A percentile compares a stretch with the other conserved stretches of the same genome.
phyloP scores from a whole-genome alignment of 768 basidiomycete species.

The Lepiota venenata region DNA sequence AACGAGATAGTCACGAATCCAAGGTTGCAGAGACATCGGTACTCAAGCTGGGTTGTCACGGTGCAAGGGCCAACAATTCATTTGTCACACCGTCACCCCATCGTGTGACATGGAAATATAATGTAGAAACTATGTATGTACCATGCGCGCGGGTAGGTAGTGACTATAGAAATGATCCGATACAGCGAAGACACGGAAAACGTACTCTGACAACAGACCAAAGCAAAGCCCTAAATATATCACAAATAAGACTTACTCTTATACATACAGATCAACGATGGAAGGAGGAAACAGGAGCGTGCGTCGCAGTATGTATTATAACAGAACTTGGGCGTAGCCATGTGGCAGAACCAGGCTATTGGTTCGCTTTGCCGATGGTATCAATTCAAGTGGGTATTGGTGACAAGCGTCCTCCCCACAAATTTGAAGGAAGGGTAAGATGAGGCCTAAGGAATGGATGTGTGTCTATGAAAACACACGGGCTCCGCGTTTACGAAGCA shows the following conservation, averaged over 20 bases:
- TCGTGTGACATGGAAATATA: constrained; percentile 10
- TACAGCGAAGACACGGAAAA: neutral
- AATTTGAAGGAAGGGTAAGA: neutral
- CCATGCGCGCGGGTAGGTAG: neutral
- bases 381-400: constrained; percentile 6
- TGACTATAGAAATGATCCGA: neutral
- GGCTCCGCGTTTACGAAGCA: constrained; percentile 2
- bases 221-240: constrained; percentile 1
- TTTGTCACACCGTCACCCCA: constrained; percentile 3
- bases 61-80: neutral
- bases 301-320: neutral
- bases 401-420: neutral
- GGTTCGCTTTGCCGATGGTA: neutral
- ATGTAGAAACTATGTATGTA: neutral
- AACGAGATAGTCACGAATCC: constrained; percentile 56
- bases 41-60: constrained; percentile 29
- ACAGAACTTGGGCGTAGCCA: neutral
- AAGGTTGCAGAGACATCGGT: constrained; percentile 33
- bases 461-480: neutral
- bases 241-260: constrained; percentile 10
- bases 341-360: too few relatives aligned
- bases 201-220: neutral
- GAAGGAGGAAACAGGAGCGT: constrained; percentile 5
- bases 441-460: neutral
- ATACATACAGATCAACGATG: constrained; percentile 3